These are phyloP conservation scores for Sporothrix luriei DNA, from an alignment of 2,329 filamentous ascomycete genomes.

Conservation along the genomic window DNA sequence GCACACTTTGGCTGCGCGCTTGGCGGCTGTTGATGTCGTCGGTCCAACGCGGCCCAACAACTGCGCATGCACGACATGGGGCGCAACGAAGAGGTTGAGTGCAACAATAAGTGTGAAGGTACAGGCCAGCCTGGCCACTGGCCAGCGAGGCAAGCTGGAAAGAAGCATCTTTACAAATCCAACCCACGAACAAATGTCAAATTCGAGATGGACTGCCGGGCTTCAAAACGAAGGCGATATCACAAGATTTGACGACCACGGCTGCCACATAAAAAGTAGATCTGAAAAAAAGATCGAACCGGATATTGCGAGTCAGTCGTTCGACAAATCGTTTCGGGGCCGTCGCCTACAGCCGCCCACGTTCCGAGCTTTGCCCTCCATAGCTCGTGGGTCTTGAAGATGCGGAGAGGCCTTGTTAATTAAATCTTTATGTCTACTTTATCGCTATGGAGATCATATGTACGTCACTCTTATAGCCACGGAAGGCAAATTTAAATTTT, in stretches of 20 bases:
- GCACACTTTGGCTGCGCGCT: slow-evolving; percentile 45
- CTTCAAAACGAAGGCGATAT: neutral
- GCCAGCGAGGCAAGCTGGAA: neutral
- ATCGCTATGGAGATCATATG: neutral
- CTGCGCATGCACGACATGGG: slow-evolving; percentile 33
- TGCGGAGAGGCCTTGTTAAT: neutral
- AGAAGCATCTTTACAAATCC: neutral
- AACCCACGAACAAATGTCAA: neutral
- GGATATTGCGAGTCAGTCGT: neutral
- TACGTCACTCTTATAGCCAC: slow-evolving; percentile 17
- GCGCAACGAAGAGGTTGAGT: neutral
- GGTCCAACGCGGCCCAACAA: slow-evolving; percentile 40
- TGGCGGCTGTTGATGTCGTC: slow-evolving; percentile 39
- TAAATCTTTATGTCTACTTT: slow-evolving; percentile 1
- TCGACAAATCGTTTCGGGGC: neutral
- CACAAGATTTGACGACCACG: too few relatives aligned
- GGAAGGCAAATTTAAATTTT: neutral
- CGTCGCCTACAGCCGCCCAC: neutral
- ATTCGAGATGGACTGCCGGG: neutral
- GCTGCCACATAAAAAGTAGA: too few relatives aligned
- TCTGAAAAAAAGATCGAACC: neutral
- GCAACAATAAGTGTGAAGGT: neutral
- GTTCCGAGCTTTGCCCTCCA: neutral
- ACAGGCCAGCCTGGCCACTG: neutral
- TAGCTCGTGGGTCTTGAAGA: neutral